Evolutionary conservation across 768 basidiomycete species (phyloP).

Genomic region (Mycena epipterygia): DNA sequence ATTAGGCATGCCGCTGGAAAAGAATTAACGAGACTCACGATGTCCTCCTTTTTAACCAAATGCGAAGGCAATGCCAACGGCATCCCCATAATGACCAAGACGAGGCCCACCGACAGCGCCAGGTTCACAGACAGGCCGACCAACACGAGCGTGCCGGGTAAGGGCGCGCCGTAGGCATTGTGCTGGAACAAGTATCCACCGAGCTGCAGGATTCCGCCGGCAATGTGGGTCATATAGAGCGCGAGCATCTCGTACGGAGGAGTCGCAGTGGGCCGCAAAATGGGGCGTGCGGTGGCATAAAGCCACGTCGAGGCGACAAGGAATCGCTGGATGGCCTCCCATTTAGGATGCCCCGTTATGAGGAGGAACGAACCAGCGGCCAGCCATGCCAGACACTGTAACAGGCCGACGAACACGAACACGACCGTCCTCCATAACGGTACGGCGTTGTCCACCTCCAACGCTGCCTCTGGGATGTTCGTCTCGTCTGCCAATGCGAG

Average conservation of each 20-base stretch:
- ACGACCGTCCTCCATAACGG: slow-evolving; percentile 74
- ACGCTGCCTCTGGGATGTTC: slow-evolving; percentile 14
- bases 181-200: slow-evolving; percentile 69
- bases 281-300: slow-evolving; percentile 70
- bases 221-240: slow-evolving; percentile 66
- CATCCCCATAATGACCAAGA: slow-evolving; percentile 66
- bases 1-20: background rate
- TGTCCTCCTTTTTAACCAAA: slow-evolving; percentile 60
- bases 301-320: slow-evolving; percentile 73
- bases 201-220: slow-evolving; percentile 61
- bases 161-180: slow-evolving; percentile 48
- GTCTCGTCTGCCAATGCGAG: slow-evolving; percentile 45
- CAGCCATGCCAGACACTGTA: slow-evolving; percentile 71
- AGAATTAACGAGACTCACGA: slow-evolving; percentile 60
- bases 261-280: slow-evolving; percentile 66
- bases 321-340: slow-evolving; percentile 57
- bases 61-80: slow-evolving; percentile 71
- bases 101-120: slow-evolving; percentile 54
- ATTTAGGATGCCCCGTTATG: slow-evolving; percentile 50
- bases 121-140: slow-evolving; percentile 58
- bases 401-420: slow-evolving; percentile 68
- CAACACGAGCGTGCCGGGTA: slow-evolving; percentile 51
- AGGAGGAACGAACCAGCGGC: slow-evolving; percentile 68
- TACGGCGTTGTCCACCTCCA: slow-evolving; percentile 43
- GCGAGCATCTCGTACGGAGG: slow-evolving; percentile 74